Base-by-base conservation (phyloP, 306 rosid genomes). In the Myrica gale region DNA sequence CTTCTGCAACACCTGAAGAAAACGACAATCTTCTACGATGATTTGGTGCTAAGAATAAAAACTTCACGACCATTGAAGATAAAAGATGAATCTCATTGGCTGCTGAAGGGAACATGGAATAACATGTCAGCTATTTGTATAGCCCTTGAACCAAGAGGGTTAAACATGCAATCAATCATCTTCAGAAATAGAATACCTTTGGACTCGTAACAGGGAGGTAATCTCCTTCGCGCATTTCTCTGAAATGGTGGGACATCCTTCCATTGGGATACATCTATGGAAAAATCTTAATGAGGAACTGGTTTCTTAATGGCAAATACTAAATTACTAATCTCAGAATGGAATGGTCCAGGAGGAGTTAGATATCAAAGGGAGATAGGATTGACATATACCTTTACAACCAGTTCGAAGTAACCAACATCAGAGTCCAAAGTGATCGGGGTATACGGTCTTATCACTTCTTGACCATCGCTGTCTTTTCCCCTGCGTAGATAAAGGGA, bases 221-320 rank as follows among this genome's bases (percentile, higher is more conserved):
- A 46, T 90, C 97, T 51, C 93, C 97, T 81, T 81, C 93, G 16
- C 67, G 80, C 92, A 92, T 81, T 79, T 85, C 55, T 61, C 90
- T 83, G 67, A 90, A 92, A 80, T 92, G 93, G 82, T 92, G 96
- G 54, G 97, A 90, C 93, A 92, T 90, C 74, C 73, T 90, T 78
- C 97, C 97, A 76, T 87, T 76, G 41, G 96, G 90, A 81, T 90
- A 92, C 93, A 92, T 90, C 97, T 90, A 74, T 2, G 7, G 16
- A 66, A 51, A 65, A 52, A 45, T 37, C 74, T 26, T 42, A 21
- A 69, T 66, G 16, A 66, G 70, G 42, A 66, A 66, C 8, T 8
- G 50, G 13, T 4, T 42, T 63, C 47, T 20, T 32, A 32, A 32
- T 32, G 37, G 37, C 37, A 32, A 32, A 32, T 32, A 2, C 37